phyloP scores from a whole-genome alignment of 176 grass and related monocot genomes.

The Musa schizocarpa region DNA sequence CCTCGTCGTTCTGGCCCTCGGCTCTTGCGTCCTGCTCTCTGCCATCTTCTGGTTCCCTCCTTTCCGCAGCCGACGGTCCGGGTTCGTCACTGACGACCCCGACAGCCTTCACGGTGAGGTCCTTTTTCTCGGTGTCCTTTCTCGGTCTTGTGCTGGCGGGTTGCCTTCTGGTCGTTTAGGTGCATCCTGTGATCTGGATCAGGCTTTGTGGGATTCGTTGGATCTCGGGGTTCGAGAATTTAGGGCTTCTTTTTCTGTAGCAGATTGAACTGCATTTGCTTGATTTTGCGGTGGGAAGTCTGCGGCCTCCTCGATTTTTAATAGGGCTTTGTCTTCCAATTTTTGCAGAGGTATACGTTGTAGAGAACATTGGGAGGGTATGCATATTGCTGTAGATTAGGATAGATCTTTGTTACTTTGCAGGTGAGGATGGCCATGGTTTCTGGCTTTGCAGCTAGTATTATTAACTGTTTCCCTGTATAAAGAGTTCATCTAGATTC shows the following conservation, averaged over 20 bases:
- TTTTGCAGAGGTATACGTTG: not conserved
- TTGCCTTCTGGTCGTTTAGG: slow-evolving; percentile 8
- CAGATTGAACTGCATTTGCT: not conserved
- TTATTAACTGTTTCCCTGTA: no score
- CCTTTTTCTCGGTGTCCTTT: not conserved
- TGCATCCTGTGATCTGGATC: not conserved
- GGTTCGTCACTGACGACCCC: slow-evolving; percentile 36
- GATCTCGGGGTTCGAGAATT: not conserved
- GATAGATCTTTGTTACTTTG: not conserved
- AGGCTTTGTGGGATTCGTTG: not conserved
- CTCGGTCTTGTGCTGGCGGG: not conserved
- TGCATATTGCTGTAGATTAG: not conserved
- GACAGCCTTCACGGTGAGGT: slow-evolving; percentile 35
- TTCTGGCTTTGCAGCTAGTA: not conserved
- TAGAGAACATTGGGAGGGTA: not conserved
- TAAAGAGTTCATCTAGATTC: not conserved
- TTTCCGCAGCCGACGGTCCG: slow-evolving; percentile 5
- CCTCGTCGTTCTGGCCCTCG: slow-evolving; percentile 37
- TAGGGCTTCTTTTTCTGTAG: not conserved
- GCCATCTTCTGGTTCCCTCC: slow-evolving; percentile 43
- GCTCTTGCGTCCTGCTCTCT: slow-evolving; percentile 36
- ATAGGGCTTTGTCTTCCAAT: not conserved
- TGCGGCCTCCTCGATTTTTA: not conserved
- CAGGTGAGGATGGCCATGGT: not conserved
- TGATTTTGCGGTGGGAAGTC: not conserved